These are phyloP conservation scores for Tympanopsis confertula DNA, from an alignment of 2,329 filamentous ascomycete genomes.

Conservation along the genomic window DNA sequence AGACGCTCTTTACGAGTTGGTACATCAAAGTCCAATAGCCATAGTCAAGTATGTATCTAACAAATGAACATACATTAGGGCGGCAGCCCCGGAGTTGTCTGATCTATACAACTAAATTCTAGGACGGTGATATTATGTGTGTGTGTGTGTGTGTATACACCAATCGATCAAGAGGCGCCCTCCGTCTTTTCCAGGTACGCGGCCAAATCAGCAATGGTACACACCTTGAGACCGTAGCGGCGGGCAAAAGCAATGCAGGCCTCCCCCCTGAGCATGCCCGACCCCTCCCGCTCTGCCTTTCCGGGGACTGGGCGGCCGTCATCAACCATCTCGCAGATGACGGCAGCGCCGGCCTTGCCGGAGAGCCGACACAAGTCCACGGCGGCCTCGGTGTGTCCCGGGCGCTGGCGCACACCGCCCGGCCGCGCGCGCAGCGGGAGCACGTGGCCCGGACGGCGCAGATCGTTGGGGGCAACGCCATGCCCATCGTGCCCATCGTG, in stretches of 20 bases:
- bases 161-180: no score
- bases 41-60: no score
- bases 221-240: constrained; percentile 81
- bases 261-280: constrained; percentile 88
- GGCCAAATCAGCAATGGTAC: constrained; percentile 87
- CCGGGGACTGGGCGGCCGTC: constrained; percentile 67
- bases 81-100: no score
- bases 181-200: constrained; percentile 67
- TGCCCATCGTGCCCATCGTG: no score
- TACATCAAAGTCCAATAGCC: no score
- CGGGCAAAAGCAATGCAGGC: constrained; percentile 79
- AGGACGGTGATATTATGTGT: no score
- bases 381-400: constrained; percentile 86
- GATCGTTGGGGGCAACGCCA: constrained; percentile 38
- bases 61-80: no score
- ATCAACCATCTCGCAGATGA: constrained; percentile 85
- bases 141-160: no score
- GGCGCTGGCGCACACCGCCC: constrained; percentile 69
- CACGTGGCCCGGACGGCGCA: constrained; percentile 80
- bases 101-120: no score
- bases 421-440: constrained; percentile 69
- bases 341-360: constrained; percentile 65
- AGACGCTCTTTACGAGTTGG: no score
- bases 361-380: constrained; percentile 81
- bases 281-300: constrained; percentile 47